These are phyloP conservation scores for Rhizopogon vulgaris DNA, from an alignment of 768 basidiomycete genomes.

Conservation along the genomic window DNA sequence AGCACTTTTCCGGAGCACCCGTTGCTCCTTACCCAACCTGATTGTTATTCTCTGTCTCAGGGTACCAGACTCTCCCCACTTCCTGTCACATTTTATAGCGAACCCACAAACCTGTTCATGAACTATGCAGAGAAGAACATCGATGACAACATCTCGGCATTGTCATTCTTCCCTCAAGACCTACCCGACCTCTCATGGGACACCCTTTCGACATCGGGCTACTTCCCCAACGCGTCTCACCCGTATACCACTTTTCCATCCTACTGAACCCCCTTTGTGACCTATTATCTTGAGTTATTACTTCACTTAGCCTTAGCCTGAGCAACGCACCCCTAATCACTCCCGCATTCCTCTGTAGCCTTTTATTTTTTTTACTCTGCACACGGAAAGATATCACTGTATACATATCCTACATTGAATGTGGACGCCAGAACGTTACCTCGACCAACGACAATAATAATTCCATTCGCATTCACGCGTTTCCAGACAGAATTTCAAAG, in stretches of 20 bases:
- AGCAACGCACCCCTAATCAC: slow-evolving; percentile 5
- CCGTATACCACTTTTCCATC: not conserved
- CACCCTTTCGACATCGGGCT: not conserved
- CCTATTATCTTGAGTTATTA: slow-evolving; percentile 21
- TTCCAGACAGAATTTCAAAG: slow-evolving; percentile 37
- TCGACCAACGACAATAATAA: not conserved
- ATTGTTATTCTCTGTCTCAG: not conserved
- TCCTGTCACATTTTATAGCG: not conserved
- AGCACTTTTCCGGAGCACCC: not conserved
- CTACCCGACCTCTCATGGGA: slow-evolving; percentile 18
- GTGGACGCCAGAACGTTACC: not conserved
- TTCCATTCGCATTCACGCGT: not conserved
- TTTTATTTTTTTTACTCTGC: slow-evolving; percentile 1
- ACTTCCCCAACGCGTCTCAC: not conserved
- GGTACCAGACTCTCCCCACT: not conserved
- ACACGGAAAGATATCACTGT: not conserved
- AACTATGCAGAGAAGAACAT: not conserved
- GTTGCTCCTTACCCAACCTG: not conserved
- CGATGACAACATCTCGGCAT: not conserved
- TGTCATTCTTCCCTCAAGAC: slow-evolving; percentile 6
- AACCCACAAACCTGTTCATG: not conserved
- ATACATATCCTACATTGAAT: not conserved
- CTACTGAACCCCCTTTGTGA: not conserved
- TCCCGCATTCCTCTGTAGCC: slow-evolving; percentile 16
- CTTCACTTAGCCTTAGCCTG: slow-evolving; percentile 13